phyloP scores from a whole-genome alignment of 1,284 basidiomycete genomes.

The Ceratobasidium sp. region DNA sequence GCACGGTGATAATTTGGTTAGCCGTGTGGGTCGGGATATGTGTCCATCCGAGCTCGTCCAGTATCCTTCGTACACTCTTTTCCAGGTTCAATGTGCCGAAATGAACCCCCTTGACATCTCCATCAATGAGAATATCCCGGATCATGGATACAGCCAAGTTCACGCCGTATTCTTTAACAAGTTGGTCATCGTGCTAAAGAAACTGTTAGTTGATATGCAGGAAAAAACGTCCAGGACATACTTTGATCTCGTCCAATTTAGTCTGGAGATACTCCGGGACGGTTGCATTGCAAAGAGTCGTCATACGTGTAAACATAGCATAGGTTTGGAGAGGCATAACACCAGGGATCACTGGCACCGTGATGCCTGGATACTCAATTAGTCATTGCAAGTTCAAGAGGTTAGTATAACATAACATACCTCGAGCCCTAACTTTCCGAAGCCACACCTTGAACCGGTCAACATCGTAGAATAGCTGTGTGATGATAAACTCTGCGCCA shows the following conservation, averaged over 20 bases:
- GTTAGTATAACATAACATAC: too few species aligned
- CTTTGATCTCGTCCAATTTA: slow-evolving; percentile 55
- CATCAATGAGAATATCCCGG: slow-evolving; percentile 63
- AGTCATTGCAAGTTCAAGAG: too few species aligned
- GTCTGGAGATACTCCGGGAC: slow-evolving; percentile 73
- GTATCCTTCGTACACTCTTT: slow-evolving; percentile 91
- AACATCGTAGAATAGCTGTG: slow-evolving; percentile 96
- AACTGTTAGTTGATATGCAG: slow-evolving; percentile 42
- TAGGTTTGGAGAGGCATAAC: slow-evolving; percentile 99
- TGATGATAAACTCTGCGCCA: slow-evolving; percentile 92
- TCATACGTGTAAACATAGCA: slow-evolving; percentile 96
- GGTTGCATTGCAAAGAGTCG: slow-evolving; percentile 91
- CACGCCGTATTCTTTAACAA: slow-evolving; percentile 92
- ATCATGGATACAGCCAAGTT: slow-evolving; percentile 85
- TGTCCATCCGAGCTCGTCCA: slow-evolving; percentile 84
- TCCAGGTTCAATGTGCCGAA: slow-evolving; percentile 98
- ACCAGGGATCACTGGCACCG: slow-evolving; percentile 93
- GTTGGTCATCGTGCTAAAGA: slow-evolving; percentile 86
- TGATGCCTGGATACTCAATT: slow-evolving; percentile 77
- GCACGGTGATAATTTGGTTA: slow-evolving; percentile 81
- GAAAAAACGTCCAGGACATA: slow-evolving; percentile 65
- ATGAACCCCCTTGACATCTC: slow-evolving; percentile 86
- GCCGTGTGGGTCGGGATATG: slow-evolving; percentile 59
- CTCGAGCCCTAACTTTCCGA: slow-evolving; percentile 74
- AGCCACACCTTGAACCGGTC: slow-evolving; percentile 90